Percentiles rank a stretch among this genome's conserved stretches.
These are phyloP conservation scores for Stachybotrys chlorohalonatus DNA, from an alignment of 2,329 filamentous ascomycete genomes.

Conservation along the genomic window DNA sequence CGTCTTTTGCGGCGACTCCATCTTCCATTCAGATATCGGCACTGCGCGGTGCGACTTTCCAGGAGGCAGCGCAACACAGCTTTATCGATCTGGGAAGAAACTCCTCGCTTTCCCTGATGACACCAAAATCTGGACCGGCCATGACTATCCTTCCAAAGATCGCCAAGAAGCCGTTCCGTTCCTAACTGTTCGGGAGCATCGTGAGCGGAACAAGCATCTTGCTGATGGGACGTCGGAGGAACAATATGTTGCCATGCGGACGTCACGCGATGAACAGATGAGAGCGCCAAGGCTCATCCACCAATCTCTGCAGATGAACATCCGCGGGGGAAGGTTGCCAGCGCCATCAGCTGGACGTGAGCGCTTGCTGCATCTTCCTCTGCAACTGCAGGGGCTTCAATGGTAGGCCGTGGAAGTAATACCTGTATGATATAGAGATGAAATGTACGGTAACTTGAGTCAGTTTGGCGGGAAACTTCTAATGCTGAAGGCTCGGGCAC, in stretches of 20 bases:
- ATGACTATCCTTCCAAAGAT: slow-evolving; percentile 38
- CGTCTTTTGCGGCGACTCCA: slow-evolving; percentile 43
- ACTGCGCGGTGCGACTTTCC: slow-evolving; percentile 47
- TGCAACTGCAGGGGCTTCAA: slow-evolving; percentile 6
- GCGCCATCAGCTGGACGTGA: too few species aligned
- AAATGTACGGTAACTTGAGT: too few species aligned
- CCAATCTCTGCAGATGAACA: slow-evolving; percentile 43
- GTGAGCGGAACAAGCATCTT: slow-evolving; percentile 37
- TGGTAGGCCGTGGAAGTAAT: too few species aligned
- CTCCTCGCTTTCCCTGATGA: slow-evolving; percentile 32
- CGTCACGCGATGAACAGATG: slow-evolving; percentile 31
- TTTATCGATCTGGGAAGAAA: slow-evolving; percentile 33
- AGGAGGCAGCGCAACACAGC: slow-evolving; percentile 32
- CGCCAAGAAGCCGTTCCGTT: slow-evolving; percentile 23
- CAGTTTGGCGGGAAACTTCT: too few species aligned
- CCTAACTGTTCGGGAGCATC: slow-evolving; percentile 37
- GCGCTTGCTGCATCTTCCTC: neutral
- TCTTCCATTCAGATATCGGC: slow-evolving; percentile 44
- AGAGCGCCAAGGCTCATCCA: slow-evolving; percentile 37
- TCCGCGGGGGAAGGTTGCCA: slow-evolving; percentile 37
- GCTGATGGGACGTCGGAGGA: slow-evolving; percentile 28
- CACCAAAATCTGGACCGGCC: slow-evolving; percentile 42
- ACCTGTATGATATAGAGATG: too few species aligned
- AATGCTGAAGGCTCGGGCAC: too few species aligned
- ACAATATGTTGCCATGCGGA: slow-evolving; percentile 34